Evolutionary conservation across 1,284 basidiomycete genomes (phyloP), one percentile per base, ranked within the genome.

Genomic region (Fomitiporia mediterranea): DNA sequence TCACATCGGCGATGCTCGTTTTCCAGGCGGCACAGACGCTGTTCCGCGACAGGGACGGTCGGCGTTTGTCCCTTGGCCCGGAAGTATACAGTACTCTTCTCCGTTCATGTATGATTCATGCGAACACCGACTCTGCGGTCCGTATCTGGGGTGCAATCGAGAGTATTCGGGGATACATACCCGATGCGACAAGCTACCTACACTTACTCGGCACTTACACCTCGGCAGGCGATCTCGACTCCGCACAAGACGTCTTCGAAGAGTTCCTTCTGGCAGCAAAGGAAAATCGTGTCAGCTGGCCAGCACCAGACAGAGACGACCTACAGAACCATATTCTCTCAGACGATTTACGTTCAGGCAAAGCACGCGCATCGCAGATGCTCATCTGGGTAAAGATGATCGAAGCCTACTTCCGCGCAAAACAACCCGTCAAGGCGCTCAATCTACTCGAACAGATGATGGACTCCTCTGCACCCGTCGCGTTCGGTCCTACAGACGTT

Each of bases 301-400:
- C 56, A 37, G 61, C 57, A 52, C 42, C 62, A 2, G 28, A 57
- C 58, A 50, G 57, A 15, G 56, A 60, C 19, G 46, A 63, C 17
- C 40, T 57, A 37, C 64, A 68, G 3, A 32, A 43, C 15, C 32
- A 51, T 37, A 46, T 51, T 30, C 53, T 61, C 39, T 55, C 61
- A 35, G 53, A 62, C 47, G 54, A 56, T 9, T 28, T 25, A 15
- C 61, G 61, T 21, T 34, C 57, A 3, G 60, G 56, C 30, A 47
- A 46, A 25, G 63, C 63, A 39, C 68, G 67, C 11, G 64, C 54
- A 0, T 63, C 67, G 2, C 75, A 78, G 53, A 70, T 83, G 28
- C 63, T 72, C 34, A 75, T 90, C 1, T 94, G 83, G 83, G 84
- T 85, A 60, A 72, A 78, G 60, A 89, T 94, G 82, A 81, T 96